These are phyloP conservation scores for Penstemon newberryi DNA, from an alignment of 257 asterid genomes.

Conservation along the genomic window DNA sequence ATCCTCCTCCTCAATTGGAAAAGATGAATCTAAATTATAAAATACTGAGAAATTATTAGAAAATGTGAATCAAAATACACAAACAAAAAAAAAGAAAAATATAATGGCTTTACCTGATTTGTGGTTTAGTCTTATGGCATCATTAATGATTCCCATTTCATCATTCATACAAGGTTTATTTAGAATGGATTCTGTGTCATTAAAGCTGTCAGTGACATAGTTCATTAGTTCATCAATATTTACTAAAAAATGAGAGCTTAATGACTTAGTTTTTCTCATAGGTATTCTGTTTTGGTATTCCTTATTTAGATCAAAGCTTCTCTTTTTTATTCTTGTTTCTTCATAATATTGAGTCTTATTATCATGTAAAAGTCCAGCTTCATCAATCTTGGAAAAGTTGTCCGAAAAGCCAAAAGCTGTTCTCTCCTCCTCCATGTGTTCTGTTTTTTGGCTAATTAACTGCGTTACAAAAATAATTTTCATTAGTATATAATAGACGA, in stretches of 20 bases:
- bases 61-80: background rate
- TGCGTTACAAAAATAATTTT: conserved; percentile 11
- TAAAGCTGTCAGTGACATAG: conserved; percentile 14
- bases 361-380: conserved; percentile 1
- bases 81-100: background rate
- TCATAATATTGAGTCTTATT: background rate
- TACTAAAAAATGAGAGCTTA: conserved; percentile 33
- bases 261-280: conserved; percentile 31
- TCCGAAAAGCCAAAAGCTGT: conserved; percentile 19
- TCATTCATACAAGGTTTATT: conserved; percentile 19
- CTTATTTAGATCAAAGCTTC: conserved; percentile 36
- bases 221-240: conserved; percentile 29
- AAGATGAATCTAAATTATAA: conserved; percentile 17
- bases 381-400: conserved; percentile 16
- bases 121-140: background rate
- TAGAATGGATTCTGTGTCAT: conserved; percentile 17
- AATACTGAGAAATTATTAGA: background rate
- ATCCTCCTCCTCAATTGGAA: conserved; percentile 27
- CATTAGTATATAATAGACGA: background rate
- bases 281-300: conserved; percentile 26
- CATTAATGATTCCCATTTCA: conserved; percentile 9
- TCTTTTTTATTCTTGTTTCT: conserved; percentile 17
- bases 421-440: conserved; percentile 24
- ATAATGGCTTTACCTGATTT: conserved; percentile 11
- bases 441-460: background rate